Base-by-base conservation (phyloP, 495 filamentous ascomycete species). In the Lepidopterella palustris region DNA sequence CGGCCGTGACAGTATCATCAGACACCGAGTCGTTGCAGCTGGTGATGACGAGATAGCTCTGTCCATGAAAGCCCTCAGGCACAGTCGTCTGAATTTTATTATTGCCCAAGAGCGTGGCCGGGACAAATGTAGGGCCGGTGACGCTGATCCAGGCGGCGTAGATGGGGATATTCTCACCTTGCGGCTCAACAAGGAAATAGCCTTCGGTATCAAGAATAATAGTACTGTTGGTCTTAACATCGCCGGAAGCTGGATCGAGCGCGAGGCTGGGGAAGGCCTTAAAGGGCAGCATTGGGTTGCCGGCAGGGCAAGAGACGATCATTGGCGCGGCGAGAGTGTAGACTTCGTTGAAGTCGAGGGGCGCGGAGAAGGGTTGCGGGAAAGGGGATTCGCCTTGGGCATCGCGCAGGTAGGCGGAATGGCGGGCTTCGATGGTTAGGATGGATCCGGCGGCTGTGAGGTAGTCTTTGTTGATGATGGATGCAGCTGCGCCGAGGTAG, bases 361-460 rank as follows among this genome's bases (percentile, higher is more conserved):
- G 81, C 3, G 73, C 74, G 35, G 84, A 84, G 66, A 84, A 83
- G 1, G 82, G 70, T 48, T 80, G 76, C 4, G 83, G 72, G 56
- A 81, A 80, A 4, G 84, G 80, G 18, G 67, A 67, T 49, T 80
- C 67, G 8, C 73, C 68, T 8, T 78, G 72, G 4, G 76, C 70
- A 39, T 73, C 73, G 49, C 84, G 82, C 53, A 86, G 74, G 68
- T 80, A 82, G 5, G 83, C 72, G 27, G 74, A 80, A 72, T 86
- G 84, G 4, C 84, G 78, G 32, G 81, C 76, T 62, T 87, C 84
- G 21, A 84, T 74, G 45, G 84, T 82, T 27, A 85, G 70, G 63
- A 87, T 87, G 39, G 78, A 78, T 25, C 78, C 83, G 6, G 84
- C 84, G 3, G 79, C 81, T n/a, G 80, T 81, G 27, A 87, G 73